These are phyloP conservation scores for Ceratorhiza oryzae-sativae DNA, from an alignment of 1,284 basidiomycete species.

Conservation along the genomic window DNA sequence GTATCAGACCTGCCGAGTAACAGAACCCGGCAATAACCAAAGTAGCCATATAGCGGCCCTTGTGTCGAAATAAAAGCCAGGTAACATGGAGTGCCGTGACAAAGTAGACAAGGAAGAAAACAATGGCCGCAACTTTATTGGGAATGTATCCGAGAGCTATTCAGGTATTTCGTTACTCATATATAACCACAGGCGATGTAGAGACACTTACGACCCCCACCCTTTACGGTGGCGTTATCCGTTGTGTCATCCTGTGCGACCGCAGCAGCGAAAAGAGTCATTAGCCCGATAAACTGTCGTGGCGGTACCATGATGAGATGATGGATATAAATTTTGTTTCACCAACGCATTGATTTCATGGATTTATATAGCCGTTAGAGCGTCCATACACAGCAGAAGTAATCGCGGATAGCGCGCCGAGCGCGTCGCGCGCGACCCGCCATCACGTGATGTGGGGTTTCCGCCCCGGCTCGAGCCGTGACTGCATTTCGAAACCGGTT, in stretches of 20 bases:
- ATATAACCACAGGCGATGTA: neutral
- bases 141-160: constrained; percentile 16
- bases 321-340: too few relatives aligned
- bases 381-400: too few relatives aligned
- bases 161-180: neutral
- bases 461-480: too few relatives aligned
- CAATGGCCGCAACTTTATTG: neutral
- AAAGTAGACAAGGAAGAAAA: neutral
- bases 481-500: too few relatives aligned
- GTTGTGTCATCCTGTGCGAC: neutral
- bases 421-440: too few relatives aligned
- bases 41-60: constrained; percentile 5
- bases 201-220: neutral
- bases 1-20: neutral
- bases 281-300: neutral
- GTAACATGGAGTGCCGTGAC: neutral
- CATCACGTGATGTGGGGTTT: too few relatives aligned
- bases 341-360: too few relatives aligned
- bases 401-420: too few relatives aligned
- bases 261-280: neutral
- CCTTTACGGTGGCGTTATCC: neutral
- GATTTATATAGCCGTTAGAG: too few relatives aligned
- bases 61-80: neutral
- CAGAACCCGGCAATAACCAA: neutral
- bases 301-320: neutral